Conservation (phyloP, 768 basidiomycete species). For the Leccinum rimulosum region DNA sequence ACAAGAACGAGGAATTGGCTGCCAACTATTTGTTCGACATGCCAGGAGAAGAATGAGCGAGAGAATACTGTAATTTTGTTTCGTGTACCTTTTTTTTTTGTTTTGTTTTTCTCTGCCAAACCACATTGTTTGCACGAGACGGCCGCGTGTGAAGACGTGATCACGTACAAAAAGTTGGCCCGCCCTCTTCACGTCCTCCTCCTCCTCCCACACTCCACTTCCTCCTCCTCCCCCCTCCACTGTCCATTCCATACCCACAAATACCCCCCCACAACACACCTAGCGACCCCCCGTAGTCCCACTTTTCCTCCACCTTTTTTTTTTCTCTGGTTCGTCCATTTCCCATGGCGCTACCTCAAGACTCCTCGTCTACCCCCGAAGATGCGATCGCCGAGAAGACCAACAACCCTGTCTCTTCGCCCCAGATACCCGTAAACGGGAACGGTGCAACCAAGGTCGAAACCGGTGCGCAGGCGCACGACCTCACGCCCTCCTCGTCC, state of each 20-base stretch:
- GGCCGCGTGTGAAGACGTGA: conserved; percentile 29
- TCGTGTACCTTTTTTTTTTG: conserved; percentile 5
- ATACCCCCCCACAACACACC: conserved; percentile 19
- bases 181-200: conserved; percentile 21
- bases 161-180: conserved; percentile 30
- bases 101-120: not conserved
- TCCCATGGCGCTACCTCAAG: conserved; percentile 26
- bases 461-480: conserved; percentile 28
- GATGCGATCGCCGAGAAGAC: conserved; percentile 22
- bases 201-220: conserved; percentile 15
- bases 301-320: not conserved
- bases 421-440: conserved; percentile 26
- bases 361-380: conserved; percentile 15
- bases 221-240: conserved; percentile 6
- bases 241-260: conserved; percentile 26
- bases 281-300: not conserved
- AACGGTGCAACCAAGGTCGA: conserved; percentile 21
- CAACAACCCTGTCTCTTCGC: conserved; percentile 12
- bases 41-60: conserved; percentile 44
- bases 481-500: conserved; percentile 29
- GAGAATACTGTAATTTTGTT: not conserved
- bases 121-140: conserved; percentile 30
- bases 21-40: conserved; percentile 91
- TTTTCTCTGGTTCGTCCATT: conserved; percentile 4
- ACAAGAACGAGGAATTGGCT: conserved; percentile 95